Evolutionary conservation across 768 basidiomycete species (phyloP), one percentile per base, ranked within the genome.

Genomic region (Imleria badia): DNA sequence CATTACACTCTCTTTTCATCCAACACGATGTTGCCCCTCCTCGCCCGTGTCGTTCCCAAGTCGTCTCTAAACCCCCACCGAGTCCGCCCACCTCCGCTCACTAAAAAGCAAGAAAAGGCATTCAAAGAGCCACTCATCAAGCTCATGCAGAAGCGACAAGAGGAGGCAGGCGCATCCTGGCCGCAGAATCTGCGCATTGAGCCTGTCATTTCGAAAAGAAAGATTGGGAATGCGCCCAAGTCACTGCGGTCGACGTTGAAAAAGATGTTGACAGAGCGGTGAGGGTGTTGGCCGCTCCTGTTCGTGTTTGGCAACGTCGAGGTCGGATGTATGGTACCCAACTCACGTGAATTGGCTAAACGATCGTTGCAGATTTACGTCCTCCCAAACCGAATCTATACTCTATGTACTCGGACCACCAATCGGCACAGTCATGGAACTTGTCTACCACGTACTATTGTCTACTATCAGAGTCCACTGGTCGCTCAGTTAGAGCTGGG

Each of bases 151-250:
- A 69, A 73, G 51, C 73, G 72, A 29, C 73, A 78, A 61, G 60
- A 65, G 22, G 70, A 70, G 29, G 67, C 73, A 0, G 77, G 76
- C 5, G 64, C 64, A 11, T 58, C 59, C n/a, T 82, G 75, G 69
- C 81, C 81, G 3, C 56, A 66, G 26, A 82, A 82, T 49, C 69
- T 82, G 43, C 78, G 81, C 35, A 75, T 82, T 38, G 81, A 83
- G 60, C 75, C 78, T 2, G 55, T 75, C 40, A 58, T 79, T 44
- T 69, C 68, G 35, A 75, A 68, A 61, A 68, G 66, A 39, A 70
- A 66, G 17, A 76, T 79, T 45, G 70, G 70, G 36, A 72, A 74
- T 22, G 73, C 78, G 0, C 73, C 72, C 19, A 69, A 67, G 30
- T 72, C 73, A 2, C 57, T 77, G 6, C 63, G 76, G 44, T 64